These are phyloP conservation scores for Cupressus sempervirens DNA, from an alignment of 75 land plant genomes.

Conservation along the genomic window DNA sequence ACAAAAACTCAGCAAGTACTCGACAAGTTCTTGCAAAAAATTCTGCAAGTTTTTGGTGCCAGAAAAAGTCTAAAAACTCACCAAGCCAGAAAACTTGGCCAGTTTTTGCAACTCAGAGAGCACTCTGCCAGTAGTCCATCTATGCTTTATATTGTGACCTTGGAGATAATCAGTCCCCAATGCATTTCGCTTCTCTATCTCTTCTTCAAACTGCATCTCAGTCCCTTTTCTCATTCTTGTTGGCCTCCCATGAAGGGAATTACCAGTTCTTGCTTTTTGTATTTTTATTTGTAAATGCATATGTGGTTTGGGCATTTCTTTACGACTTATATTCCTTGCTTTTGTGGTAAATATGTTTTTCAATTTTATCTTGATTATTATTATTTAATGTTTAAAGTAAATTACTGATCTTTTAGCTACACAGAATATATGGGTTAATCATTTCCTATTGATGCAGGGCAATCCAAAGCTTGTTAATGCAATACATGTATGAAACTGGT, in stretches of 20 bases:
- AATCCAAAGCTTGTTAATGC: constrained; percentile 40
- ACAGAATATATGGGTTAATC: neutral
- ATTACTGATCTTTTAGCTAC: neutral
- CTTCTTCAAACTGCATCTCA: neutral
- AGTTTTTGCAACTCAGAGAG: no score
- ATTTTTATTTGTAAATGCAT: neutral
- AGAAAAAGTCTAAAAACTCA: no score
- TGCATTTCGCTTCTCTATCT: neutral
- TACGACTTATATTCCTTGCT: neutral
- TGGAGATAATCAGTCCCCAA: neutral
- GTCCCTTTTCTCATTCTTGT: neutral
- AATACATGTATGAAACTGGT: constrained; percentile 55
- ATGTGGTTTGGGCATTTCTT: neutral
- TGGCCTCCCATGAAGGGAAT: neutral
- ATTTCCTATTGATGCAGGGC: constrained; percentile 44
- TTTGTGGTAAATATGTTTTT: neutral
- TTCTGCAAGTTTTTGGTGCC: no score
- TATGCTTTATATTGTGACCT: neutral
- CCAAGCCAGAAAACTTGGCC: no score
- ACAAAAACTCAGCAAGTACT: no score
- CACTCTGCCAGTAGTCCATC: no score
- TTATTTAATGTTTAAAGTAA: neutral
- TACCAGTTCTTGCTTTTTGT: neutral
- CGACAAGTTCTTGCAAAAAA: no score
- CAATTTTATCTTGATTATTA: neutral